Conservation (phyloP, 192 early-diverging fungal species). For the Gryganskiella cystojenkinii region DNA sequence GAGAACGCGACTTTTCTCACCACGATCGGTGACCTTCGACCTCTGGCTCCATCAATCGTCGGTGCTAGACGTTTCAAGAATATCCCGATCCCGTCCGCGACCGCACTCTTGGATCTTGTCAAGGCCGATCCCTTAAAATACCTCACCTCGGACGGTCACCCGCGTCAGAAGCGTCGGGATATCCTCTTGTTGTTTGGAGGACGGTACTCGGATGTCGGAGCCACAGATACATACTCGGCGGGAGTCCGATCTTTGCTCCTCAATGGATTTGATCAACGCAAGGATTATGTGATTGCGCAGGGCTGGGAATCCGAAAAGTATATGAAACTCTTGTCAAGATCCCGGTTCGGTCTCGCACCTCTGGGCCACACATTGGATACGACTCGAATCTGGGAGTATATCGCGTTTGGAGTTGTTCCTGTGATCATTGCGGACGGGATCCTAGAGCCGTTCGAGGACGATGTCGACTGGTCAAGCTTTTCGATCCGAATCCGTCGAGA, state of each 20-base stretch:
- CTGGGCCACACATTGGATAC: constrained; percentile 58
- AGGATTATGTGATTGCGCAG: constrained; percentile 52
- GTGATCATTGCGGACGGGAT: constrained; percentile 62
- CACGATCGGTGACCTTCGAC: constrained; percentile 57
- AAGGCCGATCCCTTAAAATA: constrained; percentile 25
- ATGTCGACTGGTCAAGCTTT: constrained; percentile 59
- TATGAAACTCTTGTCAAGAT: constrained; percentile 46
- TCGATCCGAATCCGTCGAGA: constrained; percentile 49
- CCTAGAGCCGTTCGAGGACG: constrained; percentile 59
- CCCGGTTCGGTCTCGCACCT: constrained; percentile 56
- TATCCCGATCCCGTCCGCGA: constrained; percentile 57
- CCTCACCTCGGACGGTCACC: constrained; percentile 27
- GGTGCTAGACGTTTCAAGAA: constrained; percentile 34
- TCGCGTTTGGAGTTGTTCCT: constrained; percentile 64
- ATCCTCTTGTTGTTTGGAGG: constrained; percentile 55
- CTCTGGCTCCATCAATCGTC: constrained; percentile 17
- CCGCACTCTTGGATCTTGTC: constrained; percentile 44
- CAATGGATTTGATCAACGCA: constrained; percentile 43
- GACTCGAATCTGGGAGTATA: constrained; percentile 59
- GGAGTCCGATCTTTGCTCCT: constrained; percentile 56
- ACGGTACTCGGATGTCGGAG: constrained; percentile 31
- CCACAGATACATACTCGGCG: constrained; percentile 45
- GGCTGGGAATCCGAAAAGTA: constrained; percentile 43
- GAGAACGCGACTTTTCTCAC: constrained; percentile 54
- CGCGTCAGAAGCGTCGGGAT: constrained; percentile 25